phyloP scores from a whole-genome alignment of 306 rosid species.

The Cicer cuneatum region DNA sequence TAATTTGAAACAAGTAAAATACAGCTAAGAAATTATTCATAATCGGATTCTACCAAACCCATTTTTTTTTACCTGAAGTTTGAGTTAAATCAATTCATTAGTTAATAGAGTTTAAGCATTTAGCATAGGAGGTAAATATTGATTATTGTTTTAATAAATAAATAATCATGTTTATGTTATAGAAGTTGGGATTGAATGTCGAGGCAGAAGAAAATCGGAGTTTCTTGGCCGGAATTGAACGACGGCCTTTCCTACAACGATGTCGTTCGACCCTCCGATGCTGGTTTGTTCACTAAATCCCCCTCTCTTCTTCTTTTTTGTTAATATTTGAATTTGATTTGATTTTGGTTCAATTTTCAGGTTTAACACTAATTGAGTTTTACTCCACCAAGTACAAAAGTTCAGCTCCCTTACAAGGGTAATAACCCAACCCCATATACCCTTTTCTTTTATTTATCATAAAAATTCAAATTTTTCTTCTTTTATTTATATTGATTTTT shows the following conservation, averaged over 20 bases:
- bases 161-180: too few relatives aligned
- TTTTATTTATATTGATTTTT: conserved; percentile 35
- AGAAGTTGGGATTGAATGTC: conserved; percentile 37
- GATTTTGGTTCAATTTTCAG: conserved; percentile 45
- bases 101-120: too few relatives aligned
- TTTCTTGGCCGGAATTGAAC: conserved; percentile 85
- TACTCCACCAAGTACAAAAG: conserved; percentile 74
- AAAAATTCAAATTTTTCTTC: conserved; percentile 19
- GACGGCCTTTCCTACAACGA: conserved; percentile 80
- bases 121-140: too few relatives aligned
- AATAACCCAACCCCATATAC: conserved; percentile 21
- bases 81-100: too few relatives aligned
- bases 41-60: too few relatives aligned
- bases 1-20: too few relatives aligned
- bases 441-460: neutral
- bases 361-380: conserved; percentile 66
- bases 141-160: too few relatives aligned
- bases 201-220: conserved; percentile 36
- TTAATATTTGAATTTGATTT: neutral
- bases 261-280: conserved; percentile 70
- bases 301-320: conserved; percentile 16
- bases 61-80: too few relatives aligned
- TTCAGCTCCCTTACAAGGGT: conserved; percentile 92
- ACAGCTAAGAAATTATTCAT: too few relatives aligned
- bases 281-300: conserved; percentile 51